These are phyloP conservation scores for Lactarius indigo DNA, from an alignment of 768 basidiomycete genomes.

Conservation along the genomic window DNA sequence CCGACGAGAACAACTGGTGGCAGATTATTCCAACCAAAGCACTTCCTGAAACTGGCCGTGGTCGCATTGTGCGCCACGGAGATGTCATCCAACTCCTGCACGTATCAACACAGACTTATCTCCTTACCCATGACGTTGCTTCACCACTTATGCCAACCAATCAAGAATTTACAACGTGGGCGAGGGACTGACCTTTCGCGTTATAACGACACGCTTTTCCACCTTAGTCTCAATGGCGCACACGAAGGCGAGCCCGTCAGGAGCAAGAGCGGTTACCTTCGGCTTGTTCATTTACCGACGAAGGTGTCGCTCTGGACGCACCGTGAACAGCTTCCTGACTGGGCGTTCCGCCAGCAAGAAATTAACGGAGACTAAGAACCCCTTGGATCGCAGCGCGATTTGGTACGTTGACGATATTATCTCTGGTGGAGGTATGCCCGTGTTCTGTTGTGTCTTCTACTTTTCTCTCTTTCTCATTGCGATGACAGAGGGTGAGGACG, in stretches of 20 bases:
- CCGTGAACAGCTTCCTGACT: slow-evolving; percentile 79
- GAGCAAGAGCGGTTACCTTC: slow-evolving; percentile 92
- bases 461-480: slow-evolving; percentile 17
- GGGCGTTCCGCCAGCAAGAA: slow-evolving; percentile 97
- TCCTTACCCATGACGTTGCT: slow-evolving; percentile 96
- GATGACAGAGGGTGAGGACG: slow-evolving; percentile 49
- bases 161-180: slow-evolving; percentile 95
- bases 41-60: slow-evolving; percentile 89
- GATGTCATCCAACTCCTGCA: slow-evolving; percentile 90
- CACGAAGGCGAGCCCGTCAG: slow-evolving; percentile 82
- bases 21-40: slow-evolving; percentile 93
- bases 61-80: slow-evolving; percentile 85
- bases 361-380: slow-evolving; percentile 96
- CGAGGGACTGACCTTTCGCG: slow-evolving; percentile 72
- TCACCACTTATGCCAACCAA: slow-evolving; percentile 97
- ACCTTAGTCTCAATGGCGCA: slow-evolving; percentile 66
- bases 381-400: slow-evolving; percentile 71
- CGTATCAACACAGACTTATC: slow-evolving; percentile 72
- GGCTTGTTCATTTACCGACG: slow-evolving; percentile 83
- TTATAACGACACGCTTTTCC: slow-evolving; percentile 88
- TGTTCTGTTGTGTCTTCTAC: background rate
- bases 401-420: slow-evolving; percentile 91
- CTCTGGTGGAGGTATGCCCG: slow-evolving; percentile 58
- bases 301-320: slow-evolving; percentile 96
- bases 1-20: slow-evolving; percentile 95